Conservation (phyloP, 2,329 filamentous ascomycete genomes). For the Fusarium chuoi region DNA sequence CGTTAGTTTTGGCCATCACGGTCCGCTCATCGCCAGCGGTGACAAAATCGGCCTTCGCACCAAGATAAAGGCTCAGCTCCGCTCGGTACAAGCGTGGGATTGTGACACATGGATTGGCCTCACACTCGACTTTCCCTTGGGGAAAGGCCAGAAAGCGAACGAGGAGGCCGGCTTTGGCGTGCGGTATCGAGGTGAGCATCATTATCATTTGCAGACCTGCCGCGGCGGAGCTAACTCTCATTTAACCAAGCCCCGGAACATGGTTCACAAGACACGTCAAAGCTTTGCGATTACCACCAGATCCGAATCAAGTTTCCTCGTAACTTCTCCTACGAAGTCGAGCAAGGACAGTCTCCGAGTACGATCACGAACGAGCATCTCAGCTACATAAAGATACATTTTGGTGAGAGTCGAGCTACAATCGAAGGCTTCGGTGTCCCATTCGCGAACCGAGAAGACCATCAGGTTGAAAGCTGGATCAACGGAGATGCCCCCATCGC, state of each 20-base stretch:
- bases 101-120: not conserved
- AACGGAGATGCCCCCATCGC: not conserved
- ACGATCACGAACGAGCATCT: not conserved
- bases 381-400: not conserved
- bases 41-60: not conserved
- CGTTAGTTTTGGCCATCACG: not conserved
- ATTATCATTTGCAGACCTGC: not conserved
- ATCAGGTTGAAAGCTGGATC: conserved; percentile 5
- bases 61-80: not conserved
- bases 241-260: not conserved
- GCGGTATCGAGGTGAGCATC: not conserved
- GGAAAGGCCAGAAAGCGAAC: not conserved
- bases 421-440: conserved; percentile 4
- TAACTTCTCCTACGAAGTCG: not conserved
- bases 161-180: conserved; percentile 7
- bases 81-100: not conserved
- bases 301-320: not conserved
- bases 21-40: conserved; percentile 5
- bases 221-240: not conserved
- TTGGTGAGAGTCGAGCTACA: not conserved
- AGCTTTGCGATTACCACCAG: not conserved
- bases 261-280: not conserved
- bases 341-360: not conserved
- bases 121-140: not conserved
- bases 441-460: conserved; percentile 1